These are phyloP conservation scores for Chalciporus sp. DNA, from an alignment of 1,284 basidiomycete species.

Conservation along the genomic window DNA sequence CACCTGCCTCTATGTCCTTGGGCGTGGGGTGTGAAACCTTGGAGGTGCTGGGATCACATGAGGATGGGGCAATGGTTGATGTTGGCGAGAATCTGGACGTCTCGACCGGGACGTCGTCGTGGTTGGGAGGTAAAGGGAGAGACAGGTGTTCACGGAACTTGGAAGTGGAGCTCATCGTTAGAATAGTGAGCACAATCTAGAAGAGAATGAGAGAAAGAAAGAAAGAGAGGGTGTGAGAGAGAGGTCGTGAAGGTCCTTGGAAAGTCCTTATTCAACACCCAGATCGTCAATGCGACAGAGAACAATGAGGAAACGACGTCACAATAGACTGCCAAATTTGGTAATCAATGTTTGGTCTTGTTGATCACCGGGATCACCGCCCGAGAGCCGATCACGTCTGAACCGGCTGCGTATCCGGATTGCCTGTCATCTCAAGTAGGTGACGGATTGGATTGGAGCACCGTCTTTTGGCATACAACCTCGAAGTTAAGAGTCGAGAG, in stretches of 20 bases:
- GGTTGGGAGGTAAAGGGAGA: slow-evolving; percentile 18
- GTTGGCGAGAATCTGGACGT: slow-evolving; percentile 41
- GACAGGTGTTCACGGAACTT: slow-evolving; percentile 40
- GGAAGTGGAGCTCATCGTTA: slow-evolving; percentile 32
- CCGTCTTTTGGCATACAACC: too few species aligned
- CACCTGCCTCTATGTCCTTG: slow-evolving; percentile 35
- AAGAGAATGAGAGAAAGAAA: slow-evolving; percentile 7
- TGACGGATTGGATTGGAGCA: too few species aligned
- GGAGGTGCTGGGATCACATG: slow-evolving; percentile 16
- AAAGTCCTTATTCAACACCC: background rate
- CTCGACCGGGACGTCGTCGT: slow-evolving; percentile 19
- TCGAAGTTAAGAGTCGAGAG: too few species aligned
- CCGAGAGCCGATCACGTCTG: too few species aligned
- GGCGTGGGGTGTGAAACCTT: slow-evolving; percentile 8
- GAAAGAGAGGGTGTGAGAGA: background rate
- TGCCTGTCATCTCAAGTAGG: too few species aligned
- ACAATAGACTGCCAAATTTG: slow-evolving; percentile 23
- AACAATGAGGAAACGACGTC: slow-evolving; percentile 24
- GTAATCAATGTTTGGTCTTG: slow-evolving; percentile 12
- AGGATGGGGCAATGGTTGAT: slow-evolving; percentile 31
- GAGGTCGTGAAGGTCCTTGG: slow-evolving; percentile 2
- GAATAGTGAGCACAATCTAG: background rate
- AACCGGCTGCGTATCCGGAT: too few species aligned
- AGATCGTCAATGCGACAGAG: background rate
- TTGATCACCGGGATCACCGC: background rate